phyloP scores from a whole-genome alignment of 805 yeast genomes.

The Kuraishia molischiana region DNA sequence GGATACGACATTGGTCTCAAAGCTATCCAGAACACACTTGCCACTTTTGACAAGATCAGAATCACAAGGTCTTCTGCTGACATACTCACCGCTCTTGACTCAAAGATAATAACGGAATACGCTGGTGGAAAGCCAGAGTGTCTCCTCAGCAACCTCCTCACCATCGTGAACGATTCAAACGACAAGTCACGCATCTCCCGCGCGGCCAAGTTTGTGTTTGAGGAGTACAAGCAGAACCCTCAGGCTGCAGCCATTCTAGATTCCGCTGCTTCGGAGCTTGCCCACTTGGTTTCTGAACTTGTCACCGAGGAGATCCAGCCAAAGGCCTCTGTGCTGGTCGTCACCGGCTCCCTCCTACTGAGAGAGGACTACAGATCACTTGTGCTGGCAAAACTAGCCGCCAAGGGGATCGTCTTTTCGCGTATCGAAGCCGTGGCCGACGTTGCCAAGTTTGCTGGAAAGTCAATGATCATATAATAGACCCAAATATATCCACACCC shows the following conservation, averaged over 20 bases:
- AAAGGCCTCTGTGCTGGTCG: not conserved
- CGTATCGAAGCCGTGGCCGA: not conserved
- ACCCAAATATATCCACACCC: not conserved
- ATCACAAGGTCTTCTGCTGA: not conserved
- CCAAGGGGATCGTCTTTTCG: not conserved
- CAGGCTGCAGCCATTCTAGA: not conserved
- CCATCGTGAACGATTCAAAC: not conserved
- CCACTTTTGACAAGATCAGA: not conserved
- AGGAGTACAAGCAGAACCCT: not conserved
- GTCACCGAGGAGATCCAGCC: not conserved
- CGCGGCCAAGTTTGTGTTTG: not conserved
- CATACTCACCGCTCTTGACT: not conserved
- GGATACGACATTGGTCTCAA: constrained; percentile 12
- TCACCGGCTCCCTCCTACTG: not conserved
- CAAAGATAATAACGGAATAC: not conserved
- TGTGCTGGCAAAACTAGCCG: not conserved
- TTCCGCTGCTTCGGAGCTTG: not conserved
- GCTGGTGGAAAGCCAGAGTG: not conserved
- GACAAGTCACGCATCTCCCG: not conserved
- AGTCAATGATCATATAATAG: not conserved
- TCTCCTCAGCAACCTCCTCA: not conserved
- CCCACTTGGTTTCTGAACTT: not conserved
- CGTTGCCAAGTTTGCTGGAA: not conserved
- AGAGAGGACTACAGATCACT: not conserved
- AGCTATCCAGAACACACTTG: not conserved